Base-by-base conservation (phyloP, 164 flowering plant genomes). In the Echeveria elegans region DNA sequence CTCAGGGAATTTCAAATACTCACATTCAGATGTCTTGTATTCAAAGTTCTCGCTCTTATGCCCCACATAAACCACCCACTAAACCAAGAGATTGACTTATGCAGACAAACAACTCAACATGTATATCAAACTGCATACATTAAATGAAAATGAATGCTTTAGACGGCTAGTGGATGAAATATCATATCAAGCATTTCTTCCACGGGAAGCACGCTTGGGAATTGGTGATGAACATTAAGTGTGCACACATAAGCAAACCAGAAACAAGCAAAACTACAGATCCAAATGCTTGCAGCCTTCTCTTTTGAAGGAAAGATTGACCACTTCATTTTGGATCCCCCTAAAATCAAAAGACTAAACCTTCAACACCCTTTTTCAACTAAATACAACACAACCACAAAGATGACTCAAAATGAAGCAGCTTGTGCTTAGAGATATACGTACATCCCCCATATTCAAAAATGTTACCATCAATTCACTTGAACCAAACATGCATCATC, bases 41-140 rank as follows among this genome's bases (percentile, higher is more conserved):
- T 56, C 32, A 28, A 12, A 56, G 32, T n/a, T n/a, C 61, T 56
- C 0, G 12, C 10, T 12, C 32, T 56, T 2, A 1, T 56, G 15
- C 61, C 61, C 32, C 61, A 56, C 61, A 15, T 16, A 19, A 56
- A 32, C 32, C 32, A 56, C 61, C 61, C 19, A 56, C 32, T 56
- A 28, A 56, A 29, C 61, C 31, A 28, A n/a, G n/a, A n/a, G n/a
- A 56, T 26, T 56, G 61, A 28, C 31, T 26, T 56, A 8, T 28
- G 31, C 32, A n/a, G n/a, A 16, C 30, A 28, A 56, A 28, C 61
- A 56, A 56, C 32, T 56, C 32, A n/a, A n/a, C n/a, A 1, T 28
- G 6, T 11, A 56, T 28, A 26, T 18, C 3, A 56, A 56, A 15
- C 61, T 28, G 61, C 61, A 56, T 26, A 28, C 19, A 14, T 56